phyloP scores from a whole-genome alignment of 179 eudicot genomes.

The Carnegiea gigantea region DNA sequence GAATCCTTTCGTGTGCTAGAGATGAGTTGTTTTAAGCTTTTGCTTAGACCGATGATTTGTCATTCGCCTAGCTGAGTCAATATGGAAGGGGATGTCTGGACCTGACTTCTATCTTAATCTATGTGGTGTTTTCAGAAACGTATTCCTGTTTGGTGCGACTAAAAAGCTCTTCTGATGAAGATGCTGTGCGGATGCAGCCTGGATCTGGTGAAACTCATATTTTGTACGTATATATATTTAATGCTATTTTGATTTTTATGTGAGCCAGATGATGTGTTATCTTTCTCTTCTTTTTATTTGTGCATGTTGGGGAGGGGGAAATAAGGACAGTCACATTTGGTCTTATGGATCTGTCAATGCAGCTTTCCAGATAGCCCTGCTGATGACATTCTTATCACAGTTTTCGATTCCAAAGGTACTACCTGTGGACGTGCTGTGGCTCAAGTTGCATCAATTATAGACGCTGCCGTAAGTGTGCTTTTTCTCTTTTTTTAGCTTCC shows the following conservation, averaged over 20 bases:
- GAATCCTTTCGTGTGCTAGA: background rate
- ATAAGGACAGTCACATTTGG: background rate
- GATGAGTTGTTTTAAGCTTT: background rate
- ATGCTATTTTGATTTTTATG: background rate
- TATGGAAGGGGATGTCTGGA: background rate
- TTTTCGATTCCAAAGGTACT: slow-evolving; percentile 72
- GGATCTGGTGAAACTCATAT: slow-evolving; percentile 84
- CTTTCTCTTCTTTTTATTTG: background rate
- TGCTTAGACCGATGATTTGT: background rate
- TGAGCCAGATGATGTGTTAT: background rate
- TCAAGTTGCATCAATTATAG: slow-evolving; percentile 78
- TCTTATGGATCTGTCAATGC: slow-evolving; percentile 23
- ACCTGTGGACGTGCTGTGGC: slow-evolving; percentile 69
- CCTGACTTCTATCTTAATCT: slow-evolving; percentile 6
- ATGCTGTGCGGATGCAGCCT: slow-evolving; percentile 76
- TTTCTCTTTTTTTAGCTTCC: background rate
- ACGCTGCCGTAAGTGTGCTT: slow-evolving; percentile 49
- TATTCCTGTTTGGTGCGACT: slow-evolving; percentile 66
- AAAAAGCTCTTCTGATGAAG: slow-evolving; percentile 80
- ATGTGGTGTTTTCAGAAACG: slow-evolving; percentile 45
- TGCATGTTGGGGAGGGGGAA: background rate
- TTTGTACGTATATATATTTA: slow-evolving; percentile 48
- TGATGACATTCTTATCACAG: slow-evolving; percentile 72
- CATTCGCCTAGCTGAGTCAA: background rate
- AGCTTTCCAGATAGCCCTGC: slow-evolving; percentile 81